Evolutionary conservation across 176 grass and related monocot species (phyloP).

Genomic region (Oryza meridionalis): DNA sequence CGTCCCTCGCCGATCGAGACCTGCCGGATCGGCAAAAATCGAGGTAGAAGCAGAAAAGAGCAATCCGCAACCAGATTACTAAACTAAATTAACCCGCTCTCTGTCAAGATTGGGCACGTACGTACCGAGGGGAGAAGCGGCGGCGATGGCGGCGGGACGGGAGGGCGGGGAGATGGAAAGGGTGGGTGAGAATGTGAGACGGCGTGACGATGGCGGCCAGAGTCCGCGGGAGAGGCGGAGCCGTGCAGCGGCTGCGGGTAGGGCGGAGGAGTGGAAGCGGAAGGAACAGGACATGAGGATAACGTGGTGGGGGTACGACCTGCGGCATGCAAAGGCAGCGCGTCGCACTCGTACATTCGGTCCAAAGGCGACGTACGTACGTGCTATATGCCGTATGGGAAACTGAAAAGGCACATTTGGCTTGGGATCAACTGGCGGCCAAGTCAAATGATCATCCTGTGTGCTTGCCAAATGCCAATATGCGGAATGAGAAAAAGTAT

Average conservation of each 20-base stretch:
- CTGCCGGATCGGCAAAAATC: neutral
- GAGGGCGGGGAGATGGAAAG: neutral
- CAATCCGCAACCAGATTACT: neutral
- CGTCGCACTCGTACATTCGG: neutral
- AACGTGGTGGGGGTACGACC: neutral
- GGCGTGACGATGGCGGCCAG: neutral
- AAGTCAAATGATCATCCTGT: too few relatives aligned
- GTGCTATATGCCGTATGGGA: too few relatives aligned
- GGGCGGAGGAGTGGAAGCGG: neutral
- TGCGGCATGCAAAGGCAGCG: neutral
- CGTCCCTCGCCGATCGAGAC: neutral
- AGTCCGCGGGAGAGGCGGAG: neutral
- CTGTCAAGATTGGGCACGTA: neutral
- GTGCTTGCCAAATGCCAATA: too few relatives aligned
- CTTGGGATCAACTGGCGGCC: too few relatives aligned
- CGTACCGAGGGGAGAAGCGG: conserved; percentile 21
- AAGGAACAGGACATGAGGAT: neutral
- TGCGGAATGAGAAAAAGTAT: too few relatives aligned
- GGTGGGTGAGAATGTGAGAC: neutral
- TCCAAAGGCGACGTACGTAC: neutral
- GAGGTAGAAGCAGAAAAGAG: neutral
- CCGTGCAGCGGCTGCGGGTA: too few relatives aligned
- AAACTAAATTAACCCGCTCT: neutral
- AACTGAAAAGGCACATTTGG: too few relatives aligned
- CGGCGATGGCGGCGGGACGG: conserved; percentile 7